Conservation (phyloP, 495 filamentous ascomycete genomes). For the Chaetomium cochliodes region DNA sequence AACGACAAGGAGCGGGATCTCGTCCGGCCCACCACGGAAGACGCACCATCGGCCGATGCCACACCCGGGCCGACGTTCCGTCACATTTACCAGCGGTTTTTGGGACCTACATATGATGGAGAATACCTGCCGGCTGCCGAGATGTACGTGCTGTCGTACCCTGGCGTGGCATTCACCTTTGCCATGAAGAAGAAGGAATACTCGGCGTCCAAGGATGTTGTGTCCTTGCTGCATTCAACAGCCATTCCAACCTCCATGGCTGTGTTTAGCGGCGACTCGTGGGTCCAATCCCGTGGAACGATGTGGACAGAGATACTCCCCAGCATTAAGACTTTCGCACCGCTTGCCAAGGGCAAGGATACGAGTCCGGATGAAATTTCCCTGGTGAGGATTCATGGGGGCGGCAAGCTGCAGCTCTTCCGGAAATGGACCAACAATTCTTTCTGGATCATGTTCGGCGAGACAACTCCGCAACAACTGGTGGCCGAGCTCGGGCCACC, state of each 20-base stretch:
- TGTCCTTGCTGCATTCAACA: slow-evolving; percentile 77
- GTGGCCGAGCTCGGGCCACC: slow-evolving; percentile 87
- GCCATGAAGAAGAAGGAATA: slow-evolving; percentile 74
- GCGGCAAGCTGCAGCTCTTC: slow-evolving; percentile 72
- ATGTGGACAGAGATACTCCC: slow-evolving; percentile 73
- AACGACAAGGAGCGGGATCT: slow-evolving; percentile 79
- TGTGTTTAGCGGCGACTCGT: slow-evolving; percentile 83
- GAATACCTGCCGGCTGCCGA: slow-evolving; percentile 70
- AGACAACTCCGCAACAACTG: slow-evolving; percentile 87
- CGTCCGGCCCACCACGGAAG: slow-evolving; percentile 56
- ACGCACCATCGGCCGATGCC: slow-evolving; percentile 36
- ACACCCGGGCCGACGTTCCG: slow-evolving; percentile 73
- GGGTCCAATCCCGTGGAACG: slow-evolving; percentile 72
- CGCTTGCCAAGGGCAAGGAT: slow-evolving; percentile 58
- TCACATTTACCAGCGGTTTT: slow-evolving; percentile 85
- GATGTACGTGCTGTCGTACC: slow-evolving; percentile 85
- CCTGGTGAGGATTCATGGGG: slow-evolving; percentile 67
- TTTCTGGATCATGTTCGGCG: slow-evolving; percentile 68
- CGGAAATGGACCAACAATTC: slow-evolving; percentile 56
- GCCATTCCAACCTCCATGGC: slow-evolving; percentile 76
- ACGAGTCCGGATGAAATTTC: slow-evolving; percentile 77
- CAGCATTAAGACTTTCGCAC: slow-evolving; percentile 55
- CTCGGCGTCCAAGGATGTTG: slow-evolving; percentile 78
- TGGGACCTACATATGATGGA: slow-evolving; percentile 88
- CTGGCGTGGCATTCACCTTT: slow-evolving; percentile 89